Evolutionary conservation across 208 protist species (phyloP), one percentile per base, ranked within the genome.

Genomic region (Crithidia brevicula): DNA sequence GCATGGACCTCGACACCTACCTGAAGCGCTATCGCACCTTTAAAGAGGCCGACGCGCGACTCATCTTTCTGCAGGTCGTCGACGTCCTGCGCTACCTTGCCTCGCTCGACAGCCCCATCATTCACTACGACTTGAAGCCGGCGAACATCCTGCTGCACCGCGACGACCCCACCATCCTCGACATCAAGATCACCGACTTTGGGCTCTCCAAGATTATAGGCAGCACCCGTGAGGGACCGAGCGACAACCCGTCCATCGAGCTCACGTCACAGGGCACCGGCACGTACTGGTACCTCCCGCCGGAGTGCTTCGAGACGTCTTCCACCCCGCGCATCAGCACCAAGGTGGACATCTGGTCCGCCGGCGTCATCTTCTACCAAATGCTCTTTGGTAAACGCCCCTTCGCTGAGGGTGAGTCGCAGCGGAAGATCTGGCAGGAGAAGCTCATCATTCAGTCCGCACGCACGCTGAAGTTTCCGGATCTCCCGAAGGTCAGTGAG

Each of bases 181-280:
- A 91, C 16, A 90, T 98, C n/a, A 98, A 98, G 71, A 97, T 99
- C 33, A 98, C 96, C 13, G 98, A 99, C 81, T 99, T 99, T 91
- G 98, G 98, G 10, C 87, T 99, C 16, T 97, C 91, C 42, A 99
- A 99, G 81, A 88, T 98, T 15, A 95, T 98, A 57, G 83, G 86
- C 38, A 57, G 74, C 16, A 69, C 52, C 8, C 76, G 76, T 16
- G 82, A 87, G 38, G 86, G 81, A 13, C 67, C 70, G 16, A 79
- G 69, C 62, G 82, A 92, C 60, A 83, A 93, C 61, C 83, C 88
- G 0, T 82, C 83, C 28, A 98, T 98, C 72, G 97, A 99, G 59
- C 89, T 99, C 28, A 99, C 96, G 33, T 96, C 91, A 15, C 95
- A 98, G 66, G 97, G 97, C 25, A 92, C 96, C 3, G 97, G 97